Evolutionary conservation across 768 basidiomycete genomes (phyloP), one percentile per base, ranked within the genome.

Genomic region (Phylloporus sp.): DNA sequence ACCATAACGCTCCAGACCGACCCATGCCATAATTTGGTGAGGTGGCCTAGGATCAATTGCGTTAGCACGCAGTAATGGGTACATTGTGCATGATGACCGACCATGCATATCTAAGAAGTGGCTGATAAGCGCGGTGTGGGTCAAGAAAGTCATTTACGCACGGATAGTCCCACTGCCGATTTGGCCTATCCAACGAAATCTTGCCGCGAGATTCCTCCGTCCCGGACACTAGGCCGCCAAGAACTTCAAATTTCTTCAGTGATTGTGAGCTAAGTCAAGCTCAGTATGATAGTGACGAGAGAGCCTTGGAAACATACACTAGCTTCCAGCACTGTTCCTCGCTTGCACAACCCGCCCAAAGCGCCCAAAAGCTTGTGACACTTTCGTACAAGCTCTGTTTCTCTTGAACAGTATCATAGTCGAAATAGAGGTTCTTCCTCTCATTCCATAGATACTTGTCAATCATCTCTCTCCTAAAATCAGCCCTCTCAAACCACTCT

Each of bases 111-210:
- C 85, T 86, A 57, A 27, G 41, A 31, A 50, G 47, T 18, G 0
- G 29, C 27, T 5, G 0, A 29, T 70, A 5, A 67, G 52, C 5
- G 7, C 9, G 16, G 27, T 36, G 27, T 24, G 46, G 42, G n/a
- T 16, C 11, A 38, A 52, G 46, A 56, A 46, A 44, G 47, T 45
- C 49, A 18, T 40, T 8, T 31, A 84, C 89, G 59, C 73, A 93
- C 75, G 93, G 95, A 70, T 94, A 95, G 68, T 95, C 95, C 97
- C 95, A 99, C 66, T 99, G 95, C 56, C 95, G 90, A 73, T 97
- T 97, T 15, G 95, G 95, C 43, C 97, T 80, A 62, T 97, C 94
- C 48, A 99, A 76, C 15, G 95, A 95, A 52, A 98, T 95, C 68
- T 90, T 89, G 48, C 95, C 95, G 52, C 95, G 81, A 35, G 93